A percentile compares a stretch with the other conserved stretches of the same genome.
Conservation (phyloP, 768 basidiomycete genomes). For the Tephrocybe sp. region DNA sequence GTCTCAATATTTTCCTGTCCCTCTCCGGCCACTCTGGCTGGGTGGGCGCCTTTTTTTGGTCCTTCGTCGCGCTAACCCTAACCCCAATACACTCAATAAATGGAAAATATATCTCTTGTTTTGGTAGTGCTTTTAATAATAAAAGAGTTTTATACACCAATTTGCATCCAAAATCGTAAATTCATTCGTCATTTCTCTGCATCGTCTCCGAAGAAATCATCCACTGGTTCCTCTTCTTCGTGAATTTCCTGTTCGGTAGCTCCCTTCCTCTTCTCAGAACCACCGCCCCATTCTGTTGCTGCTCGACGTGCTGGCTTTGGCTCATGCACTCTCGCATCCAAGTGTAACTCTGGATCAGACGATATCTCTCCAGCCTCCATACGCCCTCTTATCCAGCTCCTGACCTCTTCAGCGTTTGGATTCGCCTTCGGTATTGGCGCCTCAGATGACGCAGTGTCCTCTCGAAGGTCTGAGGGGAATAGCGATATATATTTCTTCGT, state of each 20-base stretch:
- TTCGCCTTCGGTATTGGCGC: slow-evolving; percentile 38
- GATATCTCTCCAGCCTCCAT: slow-evolving; percentile 63
- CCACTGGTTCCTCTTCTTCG: slow-evolving; percentile 21
- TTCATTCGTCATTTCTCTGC: slow-evolving; percentile 14
- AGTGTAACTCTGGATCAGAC: slow-evolving; percentile 53
- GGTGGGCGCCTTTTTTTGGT: slow-evolving; percentile 37
- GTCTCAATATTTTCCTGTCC: slow-evolving; percentile 66
- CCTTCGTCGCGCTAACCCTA: no score
- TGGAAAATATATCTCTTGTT: no score
- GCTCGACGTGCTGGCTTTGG: slow-evolving; percentile 1
- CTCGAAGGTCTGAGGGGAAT: slow-evolving; percentile 69
- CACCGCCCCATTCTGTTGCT: slow-evolving; percentile 7
- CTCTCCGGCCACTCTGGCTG: slow-evolving; percentile 50
- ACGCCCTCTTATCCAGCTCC: slow-evolving; percentile 50
- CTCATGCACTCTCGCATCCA: slow-evolving; percentile 21
- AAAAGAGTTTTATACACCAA: no score
- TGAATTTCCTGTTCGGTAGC: neutral
- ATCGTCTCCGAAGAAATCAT: slow-evolving; percentile 42
- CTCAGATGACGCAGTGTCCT: slow-evolving; percentile 26
- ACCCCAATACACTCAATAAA: no score
- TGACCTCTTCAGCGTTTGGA: slow-evolving; percentile 54
- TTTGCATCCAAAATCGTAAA: neutral
- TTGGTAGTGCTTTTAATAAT: no score
- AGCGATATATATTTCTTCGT: slow-evolving; percentile 86
- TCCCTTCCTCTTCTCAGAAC: slow-evolving; percentile 3